Percentiles rank a stretch among this genome's conserved stretches.
phyloP scores from a whole-genome alignment of 306 rosid genomes.

The Hippophae gyantsensis region DNA sequence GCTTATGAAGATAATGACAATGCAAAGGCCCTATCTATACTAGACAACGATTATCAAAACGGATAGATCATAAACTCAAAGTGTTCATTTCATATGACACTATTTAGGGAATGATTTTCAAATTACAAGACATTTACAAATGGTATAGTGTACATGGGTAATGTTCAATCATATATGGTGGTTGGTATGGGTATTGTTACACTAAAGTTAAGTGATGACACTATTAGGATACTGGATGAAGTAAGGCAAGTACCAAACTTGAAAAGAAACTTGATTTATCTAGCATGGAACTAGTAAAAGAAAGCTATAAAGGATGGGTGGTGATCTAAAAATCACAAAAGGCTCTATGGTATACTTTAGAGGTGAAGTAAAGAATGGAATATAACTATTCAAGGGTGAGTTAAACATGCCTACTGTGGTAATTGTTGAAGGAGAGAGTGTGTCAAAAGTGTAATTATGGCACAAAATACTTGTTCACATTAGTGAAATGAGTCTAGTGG shows the following conservation, averaged over 20 bases:
- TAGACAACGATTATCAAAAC: not conserved
- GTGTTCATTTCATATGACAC: not conserved
- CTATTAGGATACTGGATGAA: not conserved
- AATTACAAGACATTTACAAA: not conserved
- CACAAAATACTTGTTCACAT: too few relatives aligned
- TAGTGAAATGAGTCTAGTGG: too few relatives aligned
- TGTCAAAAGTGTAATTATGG: too few relatives aligned
- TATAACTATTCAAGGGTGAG: too few relatives aligned
- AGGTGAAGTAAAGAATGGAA: not conserved
- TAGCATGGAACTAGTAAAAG: too few relatives aligned
- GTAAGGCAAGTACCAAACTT: not conserved
- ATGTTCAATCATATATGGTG: not conserved
- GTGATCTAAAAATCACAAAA: too few relatives aligned
- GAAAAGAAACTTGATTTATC: too few relatives aligned
- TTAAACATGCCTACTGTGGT: too few relatives aligned
- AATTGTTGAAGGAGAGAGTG: too few relatives aligned
- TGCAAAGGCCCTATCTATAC: not conserved
- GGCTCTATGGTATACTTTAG: not conserved
- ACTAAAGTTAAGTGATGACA: not conserved
- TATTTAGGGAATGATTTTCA: not conserved
- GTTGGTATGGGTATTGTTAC: not conserved
- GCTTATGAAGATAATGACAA: not conserved
- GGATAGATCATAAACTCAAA: not conserved
- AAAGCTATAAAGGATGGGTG: too few relatives aligned
- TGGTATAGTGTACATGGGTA: not conserved